These are phyloP conservation scores for Starmerella bombicola DNA, from an alignment of 805 yeast species.

Conservation along the genomic window DNA sequence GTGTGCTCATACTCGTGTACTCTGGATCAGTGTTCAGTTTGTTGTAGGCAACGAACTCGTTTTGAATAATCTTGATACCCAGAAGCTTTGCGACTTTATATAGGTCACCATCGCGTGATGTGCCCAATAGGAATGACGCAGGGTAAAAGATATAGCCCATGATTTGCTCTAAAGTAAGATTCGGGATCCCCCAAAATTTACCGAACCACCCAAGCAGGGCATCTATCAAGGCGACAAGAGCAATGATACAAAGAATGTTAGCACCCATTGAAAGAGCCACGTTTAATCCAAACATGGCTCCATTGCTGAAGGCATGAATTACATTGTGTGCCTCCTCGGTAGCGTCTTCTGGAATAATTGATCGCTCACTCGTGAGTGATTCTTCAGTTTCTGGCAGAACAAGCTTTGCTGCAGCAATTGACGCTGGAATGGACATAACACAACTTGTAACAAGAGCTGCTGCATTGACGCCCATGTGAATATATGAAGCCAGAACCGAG, in stretches of 20 bases:
- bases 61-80: constrained; percentile 47
- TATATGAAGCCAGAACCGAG: constrained; percentile 49
- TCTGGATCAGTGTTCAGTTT: constrained; percentile 32
- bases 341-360: constrained; percentile 38
- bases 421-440: constrained; percentile 57
- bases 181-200: constrained; percentile 45
- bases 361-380: constrained; percentile 39
- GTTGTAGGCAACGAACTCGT: constrained; percentile 47
- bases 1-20: constrained; percentile 37
- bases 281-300: constrained; percentile 45
- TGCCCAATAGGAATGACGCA: constrained; percentile 46
- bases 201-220: constrained; percentile 51
- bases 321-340: constrained; percentile 38
- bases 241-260: constrained; percentile 50
- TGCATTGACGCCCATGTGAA: constrained; percentile 49
- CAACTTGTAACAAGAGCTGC: constrained; percentile 54
- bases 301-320: constrained; percentile 46
- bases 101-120: constrained; percentile 39
- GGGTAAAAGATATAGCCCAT: constrained; percentile 49
- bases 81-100: constrained; percentile 40
- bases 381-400: constrained; percentile 49
- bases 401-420: constrained; percentile 47
- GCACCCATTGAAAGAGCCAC: constrained; percentile 47
- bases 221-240: constrained; percentile 43
- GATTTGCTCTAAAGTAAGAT: constrained; percentile 43